Conservation (phyloP, 768 basidiomycete genomes). For the Phaeotremella skinneri region DNA sequence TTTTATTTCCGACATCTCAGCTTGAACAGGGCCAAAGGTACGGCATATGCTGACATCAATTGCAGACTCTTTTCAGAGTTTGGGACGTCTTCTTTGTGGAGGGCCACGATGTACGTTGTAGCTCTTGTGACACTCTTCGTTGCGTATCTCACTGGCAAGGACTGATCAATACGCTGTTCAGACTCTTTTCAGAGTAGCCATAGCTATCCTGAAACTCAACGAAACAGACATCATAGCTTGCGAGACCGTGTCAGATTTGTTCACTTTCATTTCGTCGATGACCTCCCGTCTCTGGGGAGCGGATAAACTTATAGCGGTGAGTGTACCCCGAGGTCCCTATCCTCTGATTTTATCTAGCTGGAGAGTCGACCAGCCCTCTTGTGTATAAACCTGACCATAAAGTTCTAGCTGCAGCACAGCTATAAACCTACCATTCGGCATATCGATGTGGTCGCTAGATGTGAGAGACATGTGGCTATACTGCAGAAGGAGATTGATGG, state of each 20-base stretch:
- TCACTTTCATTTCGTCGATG: slow-evolving; percentile 80
- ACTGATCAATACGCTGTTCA: slow-evolving; percentile 7
- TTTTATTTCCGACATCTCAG: background rate
- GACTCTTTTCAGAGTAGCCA: slow-evolving; percentile 64
- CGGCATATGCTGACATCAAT: background rate
- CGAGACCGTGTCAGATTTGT: slow-evolving; percentile 81
- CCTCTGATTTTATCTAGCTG: too few relatives aligned
- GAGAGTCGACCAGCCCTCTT: too few relatives aligned
- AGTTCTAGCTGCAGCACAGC: slow-evolving; percentile 20
- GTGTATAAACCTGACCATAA: background rate
- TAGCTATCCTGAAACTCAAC: slow-evolving; percentile 78
- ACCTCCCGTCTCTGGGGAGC: slow-evolving; percentile 93
- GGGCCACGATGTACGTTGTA: slow-evolving; percentile 63
- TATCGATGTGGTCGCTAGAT: slow-evolving; percentile 21
- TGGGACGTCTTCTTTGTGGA: slow-evolving; percentile 96
- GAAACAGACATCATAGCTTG: slow-evolving; percentile 79
- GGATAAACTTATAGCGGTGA: slow-evolving; percentile 81
- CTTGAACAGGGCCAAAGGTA: background rate
- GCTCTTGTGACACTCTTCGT: background rate
- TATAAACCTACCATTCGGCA: slow-evolving; percentile 28
- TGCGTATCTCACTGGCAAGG: background rate
- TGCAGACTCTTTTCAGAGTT: slow-evolving; percentile 83
- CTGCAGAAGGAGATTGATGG: slow-evolving; percentile 20
- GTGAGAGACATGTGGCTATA: slow-evolving; percentile 15
- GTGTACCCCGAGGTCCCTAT: slow-evolving; percentile 11